phyloP scores from a whole-genome alignment of 306 rosid genomes.

The Prunus mume region DNA sequence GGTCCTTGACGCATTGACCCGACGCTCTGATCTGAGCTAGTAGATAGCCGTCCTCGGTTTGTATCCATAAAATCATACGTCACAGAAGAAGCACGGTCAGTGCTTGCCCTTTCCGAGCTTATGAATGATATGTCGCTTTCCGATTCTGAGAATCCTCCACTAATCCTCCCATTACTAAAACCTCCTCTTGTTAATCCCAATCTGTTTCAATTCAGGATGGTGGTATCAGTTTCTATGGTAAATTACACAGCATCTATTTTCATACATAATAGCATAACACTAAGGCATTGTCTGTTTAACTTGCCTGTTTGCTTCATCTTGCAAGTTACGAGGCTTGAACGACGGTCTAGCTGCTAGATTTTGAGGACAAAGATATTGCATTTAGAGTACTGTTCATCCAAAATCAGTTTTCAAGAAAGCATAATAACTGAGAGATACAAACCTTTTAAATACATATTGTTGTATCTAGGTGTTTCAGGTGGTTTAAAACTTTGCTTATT shows the following conservation, averaged over 20 bases:
- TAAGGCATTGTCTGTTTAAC: neutral
- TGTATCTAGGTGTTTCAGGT: conserved; percentile 31
- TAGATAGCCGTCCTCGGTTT: conserved; percentile 50
- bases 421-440: conserved; percentile 18
- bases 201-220: conserved; percentile 28
- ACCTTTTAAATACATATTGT: conserved; percentile 50
- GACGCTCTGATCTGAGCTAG: conserved; percentile 65
- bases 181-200: conserved; percentile 38
- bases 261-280: neutral
- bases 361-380: neutral
- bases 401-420: neutral
- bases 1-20: conserved; percentile 41
- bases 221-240: conserved; percentile 8
- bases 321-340: conserved; percentile 52
- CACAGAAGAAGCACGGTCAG: conserved; percentile 56
- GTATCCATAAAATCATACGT: conserved; percentile 50
- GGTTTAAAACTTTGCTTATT: conserved; percentile 21
- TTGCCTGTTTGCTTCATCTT: conserved; percentile 55
- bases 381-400: neutral
- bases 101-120: conserved; percentile 78
- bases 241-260: neutral
- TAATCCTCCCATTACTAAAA: conserved; percentile 32
- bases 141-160: conserved; percentile 50
- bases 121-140: conserved; percentile 83
- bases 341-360: conserved; percentile 47